Percentiles rank a stretch among this genome's conserved stretches.
Conservation (phyloP, 2,329 filamentous ascomycete genomes). For the Fusarium sp. region DNA sequence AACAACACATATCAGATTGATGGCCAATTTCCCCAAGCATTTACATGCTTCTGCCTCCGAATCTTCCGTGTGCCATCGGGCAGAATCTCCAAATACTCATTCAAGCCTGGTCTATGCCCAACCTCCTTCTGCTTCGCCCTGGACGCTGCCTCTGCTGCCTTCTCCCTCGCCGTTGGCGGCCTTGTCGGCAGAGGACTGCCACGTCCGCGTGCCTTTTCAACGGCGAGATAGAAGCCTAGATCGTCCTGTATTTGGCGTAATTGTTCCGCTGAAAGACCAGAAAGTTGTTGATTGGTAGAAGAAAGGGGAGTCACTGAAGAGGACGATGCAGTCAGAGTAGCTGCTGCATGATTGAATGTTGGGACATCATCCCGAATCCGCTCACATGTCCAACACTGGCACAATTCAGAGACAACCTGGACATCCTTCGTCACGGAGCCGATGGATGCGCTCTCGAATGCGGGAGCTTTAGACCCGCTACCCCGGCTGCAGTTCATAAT, state of each 20-base stretch:
- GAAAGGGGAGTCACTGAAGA: not conserved
- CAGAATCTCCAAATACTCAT: conserved; percentile 21
- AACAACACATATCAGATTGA: not conserved
- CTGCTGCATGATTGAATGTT: conserved; percentile 1
- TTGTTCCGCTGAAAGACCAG: conserved; percentile 5
- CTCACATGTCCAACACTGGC: conserved; percentile 28
- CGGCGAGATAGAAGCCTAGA: conserved; percentile 15
- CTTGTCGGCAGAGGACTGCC: conserved; percentile 8
- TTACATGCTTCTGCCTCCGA: conserved; percentile 1
- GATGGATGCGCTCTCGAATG: not conserved
- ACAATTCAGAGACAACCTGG: not conserved
- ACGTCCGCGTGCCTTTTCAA: conserved; percentile 11
- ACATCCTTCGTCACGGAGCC: not conserved
- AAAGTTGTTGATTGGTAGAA: not conserved
- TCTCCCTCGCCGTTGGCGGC: conserved; percentile 9
- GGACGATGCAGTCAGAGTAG: not conserved
- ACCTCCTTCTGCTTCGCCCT: conserved; percentile 25
- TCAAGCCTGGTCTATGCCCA: conserved; percentile 10
- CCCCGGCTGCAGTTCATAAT: not conserved
- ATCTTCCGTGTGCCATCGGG: conserved; percentile 29
- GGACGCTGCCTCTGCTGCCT: not conserved
- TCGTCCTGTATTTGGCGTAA: conserved; percentile 27
- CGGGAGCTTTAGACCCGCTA: not conserved
- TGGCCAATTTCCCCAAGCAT: not conserved
- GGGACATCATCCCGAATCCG: conserved; percentile 20